These are phyloP conservation scores for Carex cristatella DNA, from an alignment of 176 grass and related monocot genomes.

Conservation along the genomic window DNA sequence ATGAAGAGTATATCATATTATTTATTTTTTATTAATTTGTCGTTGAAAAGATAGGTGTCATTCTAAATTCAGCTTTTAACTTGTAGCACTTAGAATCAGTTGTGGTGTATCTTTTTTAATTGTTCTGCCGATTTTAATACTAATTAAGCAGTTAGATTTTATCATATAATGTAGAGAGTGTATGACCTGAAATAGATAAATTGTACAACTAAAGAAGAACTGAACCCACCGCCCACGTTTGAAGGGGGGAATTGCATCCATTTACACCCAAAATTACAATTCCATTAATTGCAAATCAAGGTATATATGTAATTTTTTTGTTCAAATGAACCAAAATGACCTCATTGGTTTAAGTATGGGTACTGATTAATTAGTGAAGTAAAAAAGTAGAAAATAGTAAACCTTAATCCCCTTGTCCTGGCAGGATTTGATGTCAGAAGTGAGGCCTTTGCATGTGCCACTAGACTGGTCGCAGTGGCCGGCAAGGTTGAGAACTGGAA, in stretches of 20 bases:
- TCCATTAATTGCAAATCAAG: no score
- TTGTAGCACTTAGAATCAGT: background rate
- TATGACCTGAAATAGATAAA: no score
- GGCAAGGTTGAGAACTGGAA: slow-evolving; percentile 47
- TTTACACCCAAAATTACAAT: no score
- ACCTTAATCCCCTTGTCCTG: slow-evolving; percentile 44
- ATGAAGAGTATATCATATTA: background rate
- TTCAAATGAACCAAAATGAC: background rate
- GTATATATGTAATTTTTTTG: background rate
- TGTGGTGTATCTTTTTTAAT: no score
- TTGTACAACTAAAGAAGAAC: no score
- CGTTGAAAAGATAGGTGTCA: background rate
- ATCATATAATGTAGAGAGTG: no score
- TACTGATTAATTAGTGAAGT: background rate
- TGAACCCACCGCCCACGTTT: no score
- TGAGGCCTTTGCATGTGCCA: slow-evolving; percentile 43
- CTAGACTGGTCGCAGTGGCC: slow-evolving; percentile 56
- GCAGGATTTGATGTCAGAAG: slow-evolving; percentile 39
- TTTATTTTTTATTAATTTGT: background rate
- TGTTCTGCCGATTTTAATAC: no score
- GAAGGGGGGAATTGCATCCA: no score
- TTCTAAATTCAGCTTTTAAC: background rate
- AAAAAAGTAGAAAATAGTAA: background rate
- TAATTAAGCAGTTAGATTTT: no score
- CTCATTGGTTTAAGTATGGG: background rate